These are phyloP conservation scores for Apiosordaria backusii DNA, from an alignment of 495 filamentous ascomycete genomes.

Conservation along the genomic window DNA sequence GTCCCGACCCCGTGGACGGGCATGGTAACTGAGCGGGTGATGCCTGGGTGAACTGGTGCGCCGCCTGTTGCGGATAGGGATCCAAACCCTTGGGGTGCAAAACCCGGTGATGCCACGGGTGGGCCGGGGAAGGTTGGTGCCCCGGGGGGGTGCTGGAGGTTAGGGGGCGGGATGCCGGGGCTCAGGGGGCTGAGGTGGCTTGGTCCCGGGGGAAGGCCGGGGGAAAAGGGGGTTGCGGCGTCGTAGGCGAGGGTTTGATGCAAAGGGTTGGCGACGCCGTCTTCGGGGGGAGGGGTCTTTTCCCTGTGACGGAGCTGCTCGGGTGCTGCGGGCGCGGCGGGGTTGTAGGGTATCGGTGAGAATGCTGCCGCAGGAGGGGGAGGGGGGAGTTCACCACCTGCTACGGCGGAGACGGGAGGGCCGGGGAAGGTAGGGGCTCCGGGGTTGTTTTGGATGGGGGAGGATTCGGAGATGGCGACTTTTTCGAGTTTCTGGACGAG, in stretches of 20 bases:
- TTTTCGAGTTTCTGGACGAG: slow-evolving; percentile 83
- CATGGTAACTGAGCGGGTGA: slow-evolving; percentile 43
- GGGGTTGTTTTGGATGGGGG: slow-evolving; percentile 42
- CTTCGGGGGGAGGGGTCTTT: slow-evolving; percentile 82
- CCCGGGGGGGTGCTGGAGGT: slow-evolving; percentile 35
- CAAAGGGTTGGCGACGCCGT: slow-evolving; percentile 65
- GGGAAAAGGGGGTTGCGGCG: slow-evolving; percentile 48
- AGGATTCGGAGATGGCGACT: slow-evolving; percentile 58
- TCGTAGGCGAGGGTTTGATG: slow-evolving; percentile 65
- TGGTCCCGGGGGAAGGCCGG: slow-evolving; percentile 34
- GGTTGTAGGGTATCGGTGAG: slow-evolving; percentile 85
- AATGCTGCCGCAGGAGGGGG: slow-evolving; percentile 47
- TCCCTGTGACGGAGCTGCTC: slow-evolving; percentile 80
- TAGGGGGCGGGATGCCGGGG: slow-evolving; percentile 36
- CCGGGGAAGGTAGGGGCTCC: slow-evolving; percentile 38
- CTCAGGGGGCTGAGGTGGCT: slow-evolving; percentile 35
- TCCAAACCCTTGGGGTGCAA: slow-evolving; percentile 38
- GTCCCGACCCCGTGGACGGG: slow-evolving; percentile 31
- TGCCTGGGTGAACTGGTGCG: slow-evolving; percentile 32
- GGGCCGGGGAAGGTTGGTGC: slow-evolving; percentile 37
- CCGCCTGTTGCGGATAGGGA: slow-evolving; percentile 35
- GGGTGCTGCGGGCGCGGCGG: slow-evolving; percentile 79
- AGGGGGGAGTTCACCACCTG: slow-evolving; percentile 21
- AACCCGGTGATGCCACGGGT: slow-evolving; percentile 39
- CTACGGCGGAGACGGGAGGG: slow-evolving; percentile 36